These are phyloP conservation scores for Stachybotrys elegans DNA, from an alignment of 2,329 filamentous ascomycete genomes.

Conservation along the genomic window DNA sequence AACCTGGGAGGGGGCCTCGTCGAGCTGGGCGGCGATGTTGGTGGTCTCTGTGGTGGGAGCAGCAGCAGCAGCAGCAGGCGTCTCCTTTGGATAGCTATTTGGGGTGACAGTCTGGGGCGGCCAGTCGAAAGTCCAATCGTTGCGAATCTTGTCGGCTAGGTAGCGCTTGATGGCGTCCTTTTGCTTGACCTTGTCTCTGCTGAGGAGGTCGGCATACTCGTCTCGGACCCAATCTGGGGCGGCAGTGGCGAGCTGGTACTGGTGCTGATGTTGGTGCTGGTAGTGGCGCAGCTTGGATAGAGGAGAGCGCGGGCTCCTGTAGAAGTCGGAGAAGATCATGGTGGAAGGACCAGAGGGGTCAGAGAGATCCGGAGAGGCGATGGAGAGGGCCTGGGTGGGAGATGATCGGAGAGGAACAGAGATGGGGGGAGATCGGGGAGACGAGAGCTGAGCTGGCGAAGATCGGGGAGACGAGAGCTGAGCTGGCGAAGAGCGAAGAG, in stretches of 20 bases:
- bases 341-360: no score
- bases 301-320: conserved; percentile 50
- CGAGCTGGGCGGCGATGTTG: neutral
- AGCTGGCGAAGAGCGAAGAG: no score
- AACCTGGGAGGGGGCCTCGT: conserved; percentile 6
- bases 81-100: no score
- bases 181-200: conserved; percentile 56
- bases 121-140: conserved; percentile 59
- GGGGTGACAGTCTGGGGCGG: conserved; percentile 26
- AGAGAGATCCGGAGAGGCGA: conserved; percentile 6
- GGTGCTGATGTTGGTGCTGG: conserved; percentile 23
- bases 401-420: no score
- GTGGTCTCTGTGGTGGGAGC: conserved; percentile 6
- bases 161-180: conserved; percentile 58
- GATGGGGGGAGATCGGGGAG: no score
- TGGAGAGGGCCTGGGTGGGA: conserved; percentile 7
- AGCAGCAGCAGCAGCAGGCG: no score
- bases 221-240: conserved; percentile 35
- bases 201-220: conserved; percentile 56
- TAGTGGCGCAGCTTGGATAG: conserved; percentile 45
- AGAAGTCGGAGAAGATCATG: conserved; percentile 57
- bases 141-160: conserved; percentile 47
- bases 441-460: no score
- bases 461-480: no score
- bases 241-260: conserved; percentile 19